Evolutionary conservation across 2,329 filamentous ascomycete species (phyloP).

Genomic region (Orbilia quercus): DNA sequence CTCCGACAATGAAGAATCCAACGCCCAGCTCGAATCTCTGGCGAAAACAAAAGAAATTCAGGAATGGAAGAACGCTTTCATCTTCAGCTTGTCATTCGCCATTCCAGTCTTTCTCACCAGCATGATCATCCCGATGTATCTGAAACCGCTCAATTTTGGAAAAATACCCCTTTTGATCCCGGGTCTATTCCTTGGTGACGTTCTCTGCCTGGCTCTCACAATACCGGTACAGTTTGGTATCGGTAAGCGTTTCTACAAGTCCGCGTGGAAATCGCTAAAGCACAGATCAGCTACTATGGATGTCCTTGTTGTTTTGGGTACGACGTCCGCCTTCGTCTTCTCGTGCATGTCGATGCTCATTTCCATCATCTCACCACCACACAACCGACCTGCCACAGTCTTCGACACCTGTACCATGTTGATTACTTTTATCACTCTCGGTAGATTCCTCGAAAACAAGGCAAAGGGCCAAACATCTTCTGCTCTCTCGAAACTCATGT

Average conservation of each 20-base stretch:
- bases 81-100: constrained; percentile 80
- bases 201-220: constrained; percentile 84
- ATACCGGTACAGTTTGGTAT: constrained; percentile 97
- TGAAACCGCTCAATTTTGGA: constrained; percentile 81
- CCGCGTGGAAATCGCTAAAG: constrained; percentile 91
- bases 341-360: constrained; percentile 88
- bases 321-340: constrained; percentile 95
- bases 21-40: constrained; percentile 92
- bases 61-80: constrained; percentile 87
- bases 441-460: constrained; percentile 89
- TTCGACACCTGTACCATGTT: constrained; percentile 99
- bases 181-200: constrained; percentile 87
- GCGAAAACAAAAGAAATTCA: constrained; percentile 96
- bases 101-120: constrained; percentile 89
- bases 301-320: constrained; percentile 91
- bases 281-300: constrained; percentile 97
- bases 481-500: constrained; percentile 93
- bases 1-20: constrained; percentile 92
- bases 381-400: constrained; percentile 83
- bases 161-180: constrained; percentile 72
- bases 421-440: constrained; percentile 92
- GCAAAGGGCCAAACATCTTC: constrained; percentile 97
- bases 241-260: constrained; percentile 90
- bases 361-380: constrained; percentile 78
- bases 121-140: constrained; percentile 92